Evolutionary conservation across 2,329 filamentous ascomycete species (phyloP), one percentile per base, ranked within the genome.

Genomic region (Colletotrichum somersetense): DNA sequence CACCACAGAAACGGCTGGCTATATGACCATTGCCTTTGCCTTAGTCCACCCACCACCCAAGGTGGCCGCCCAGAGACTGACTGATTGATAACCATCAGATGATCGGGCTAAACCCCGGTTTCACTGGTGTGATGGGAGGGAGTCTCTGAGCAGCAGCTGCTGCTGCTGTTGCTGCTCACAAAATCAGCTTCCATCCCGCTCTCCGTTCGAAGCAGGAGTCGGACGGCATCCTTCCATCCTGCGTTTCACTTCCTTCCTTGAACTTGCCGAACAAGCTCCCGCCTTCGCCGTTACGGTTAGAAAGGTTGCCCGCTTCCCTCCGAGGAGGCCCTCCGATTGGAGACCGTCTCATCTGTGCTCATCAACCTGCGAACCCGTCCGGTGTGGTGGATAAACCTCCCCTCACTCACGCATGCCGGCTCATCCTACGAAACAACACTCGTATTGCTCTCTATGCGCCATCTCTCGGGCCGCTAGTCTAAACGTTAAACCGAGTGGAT

Each of bases 231-330:
- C 59, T 64, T 55, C 59, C 59, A 59, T 55, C 59, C 42, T 58
- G 40, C 70, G 66, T 70, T 72, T 70, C 70, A 72, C 66, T 61
- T 65, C 56, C 61, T 72, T 72, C 70, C 66, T 69, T 72, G 57
- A 23, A 38, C 56, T 57, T 42, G 14, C 42, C 57, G 26, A 40
- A 57, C 56, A 58, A 63, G 14, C 62, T 71, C 50, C 58, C 57
- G 52, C 53, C 55, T 30, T 48, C 30, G 18, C 46, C 50, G 33
- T 33, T 46, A 38, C 56, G 30, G 11, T 40, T 56, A 50, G 53
- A 42, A 40, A 53, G 14, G 23, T n/a, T 63, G 23, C 53, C 52
- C 62, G 67, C 62, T 73, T 62, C 48, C 26, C 26, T 50, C 52
- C 67, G 67, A 20, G 14, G 30, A 26, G 14, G 20, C 46, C 18